phyloP scores from a whole-genome alignment of 176 grass and related monocot genomes.

The Metroxylon sagu region DNA sequence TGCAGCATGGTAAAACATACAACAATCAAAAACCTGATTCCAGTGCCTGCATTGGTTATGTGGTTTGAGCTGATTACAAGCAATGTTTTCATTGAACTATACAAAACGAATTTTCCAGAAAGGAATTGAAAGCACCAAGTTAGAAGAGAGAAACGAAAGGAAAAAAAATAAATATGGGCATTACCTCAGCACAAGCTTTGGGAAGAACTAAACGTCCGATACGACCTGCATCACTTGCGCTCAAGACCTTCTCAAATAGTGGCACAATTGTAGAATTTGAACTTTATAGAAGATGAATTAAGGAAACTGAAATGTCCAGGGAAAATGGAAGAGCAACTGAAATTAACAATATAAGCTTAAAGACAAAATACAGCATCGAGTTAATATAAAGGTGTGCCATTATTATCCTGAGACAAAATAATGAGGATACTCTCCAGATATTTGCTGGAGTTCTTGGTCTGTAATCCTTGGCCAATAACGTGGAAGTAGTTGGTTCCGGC shows the following conservation, averaged over 20 bases:
- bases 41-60: no score
- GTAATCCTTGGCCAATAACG: conserved; percentile 99
- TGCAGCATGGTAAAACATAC: no score
- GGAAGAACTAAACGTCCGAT: conserved; percentile 98
- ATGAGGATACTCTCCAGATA: conserved; percentile 98
- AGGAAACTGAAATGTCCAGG: conserved; percentile 26
- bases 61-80: no score
- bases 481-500: conserved; percentile 88
- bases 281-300: conserved; percentile 42
- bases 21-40: no score
- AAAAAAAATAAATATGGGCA: conserved; percentile 9
- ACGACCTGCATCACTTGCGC: conserved; percentile 95
- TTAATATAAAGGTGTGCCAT: no score
- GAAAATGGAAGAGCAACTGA: background rate
- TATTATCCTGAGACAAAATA: no score
- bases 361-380: no score
- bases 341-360: no score
- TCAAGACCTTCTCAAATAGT: conserved; percentile 98
- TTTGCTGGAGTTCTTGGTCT: conserved; percentile 98
- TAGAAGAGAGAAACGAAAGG: background rate
- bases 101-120: no score
- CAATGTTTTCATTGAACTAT: no score
- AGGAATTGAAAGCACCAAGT: no score
- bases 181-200: conserved; percentile 99
- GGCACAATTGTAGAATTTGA: conserved; percentile 96